phyloP scores from a whole-genome alignment of 2,329 filamentous ascomycete genomes.

The Calonectria hawksworthii region DNA sequence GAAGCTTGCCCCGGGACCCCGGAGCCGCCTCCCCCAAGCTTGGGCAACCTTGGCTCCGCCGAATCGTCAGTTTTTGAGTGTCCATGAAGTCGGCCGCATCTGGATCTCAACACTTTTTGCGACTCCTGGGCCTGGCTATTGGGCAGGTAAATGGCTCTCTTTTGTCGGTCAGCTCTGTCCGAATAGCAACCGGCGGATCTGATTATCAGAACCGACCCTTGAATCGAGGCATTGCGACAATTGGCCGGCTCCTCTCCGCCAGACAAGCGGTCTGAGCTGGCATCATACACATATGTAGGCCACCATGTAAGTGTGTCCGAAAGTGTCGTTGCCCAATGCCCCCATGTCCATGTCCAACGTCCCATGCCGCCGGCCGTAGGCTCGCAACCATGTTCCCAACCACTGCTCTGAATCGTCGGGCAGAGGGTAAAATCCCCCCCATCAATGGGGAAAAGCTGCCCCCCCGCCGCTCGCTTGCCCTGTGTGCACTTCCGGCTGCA shows the following conservation, averaged over 20 bases:
- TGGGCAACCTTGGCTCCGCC: neutral
- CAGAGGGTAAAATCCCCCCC: neutral
- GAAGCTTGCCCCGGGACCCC: neutral
- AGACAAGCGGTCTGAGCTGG: conserved; percentile 47
- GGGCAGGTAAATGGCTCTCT: neutral
- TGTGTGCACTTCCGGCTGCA: conserved; percentile 24
- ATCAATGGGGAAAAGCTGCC: neutral
- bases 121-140: neutral
- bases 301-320: conserved; percentile 34
- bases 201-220: conserved; percentile 12
- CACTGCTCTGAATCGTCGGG: neutral
- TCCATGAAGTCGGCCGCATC: neutral
- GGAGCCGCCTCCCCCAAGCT: neutral
- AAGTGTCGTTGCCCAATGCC: conserved; percentile 1
- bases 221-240: conserved; percentile 10
- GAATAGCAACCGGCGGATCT: conserved; percentile 15
- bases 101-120: conserved; percentile 24
- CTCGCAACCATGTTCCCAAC: conserved; percentile 19
- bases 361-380: conserved; percentile 26
- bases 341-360: conserved; percentile 25
- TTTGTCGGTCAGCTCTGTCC: conserved; percentile 15
- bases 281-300: conserved; percentile 44
- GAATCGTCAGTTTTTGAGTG: conserved; percentile 5
- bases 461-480: conserved; percentile 12
- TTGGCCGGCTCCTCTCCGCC: conserved; percentile 15